Base-by-base conservation (phyloP, 1,284 basidiomycete genomes). In the Marasmius fiardii region DNA sequence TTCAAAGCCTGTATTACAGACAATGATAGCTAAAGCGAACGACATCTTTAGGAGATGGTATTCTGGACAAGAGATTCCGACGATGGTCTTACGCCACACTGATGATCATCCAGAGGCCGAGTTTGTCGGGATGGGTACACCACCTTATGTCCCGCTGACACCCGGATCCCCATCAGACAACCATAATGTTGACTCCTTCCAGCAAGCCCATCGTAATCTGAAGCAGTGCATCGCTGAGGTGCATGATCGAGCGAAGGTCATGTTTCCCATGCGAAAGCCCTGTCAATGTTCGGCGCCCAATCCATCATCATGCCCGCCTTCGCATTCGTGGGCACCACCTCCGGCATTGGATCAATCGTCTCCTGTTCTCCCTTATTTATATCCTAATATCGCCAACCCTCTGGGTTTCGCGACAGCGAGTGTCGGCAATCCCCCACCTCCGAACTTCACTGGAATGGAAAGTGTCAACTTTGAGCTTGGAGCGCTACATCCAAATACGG, bases 381-480 rank as follows among this genome's bases (percentile, higher is more conserved):
- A 64, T 33, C 51, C 59, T 11, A 54, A 53, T 3, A 55, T 58
- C 6, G 55, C 54, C 5, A 61, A 56, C 31, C 54, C 54, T 20
- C 50, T 55, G n/a, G 51, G 49, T 14, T 58, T 53, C 49, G 31
- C 52, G 21, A 31, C 52, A 47, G 33, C 56, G 14, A 51, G 41
- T 14, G 28, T 35, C n/a, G n/a, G 51, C 34, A 33, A 26, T 24
- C 31, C 49, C 20, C 28, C 43, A 21, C 31, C 35, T 37, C 7
- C 54, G 23, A n/a, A 52, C 47, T 47, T 45, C 51, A 55, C 64
- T 37, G 71, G 58, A 26, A 35, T 74, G 43, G 76, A 77, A 55
- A 72, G 73, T 20, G 62, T 76, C 21, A 76, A 76, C 58, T 74
- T 79, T 58, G 77, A 79, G 58, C 63, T 77, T 31, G 76, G 76